Percentiles rank a stretch among this genome's conserved stretches.
phyloP scores from a whole-genome alignment of 306 rosid genomes.

The Abrus pulchellus region DNA sequence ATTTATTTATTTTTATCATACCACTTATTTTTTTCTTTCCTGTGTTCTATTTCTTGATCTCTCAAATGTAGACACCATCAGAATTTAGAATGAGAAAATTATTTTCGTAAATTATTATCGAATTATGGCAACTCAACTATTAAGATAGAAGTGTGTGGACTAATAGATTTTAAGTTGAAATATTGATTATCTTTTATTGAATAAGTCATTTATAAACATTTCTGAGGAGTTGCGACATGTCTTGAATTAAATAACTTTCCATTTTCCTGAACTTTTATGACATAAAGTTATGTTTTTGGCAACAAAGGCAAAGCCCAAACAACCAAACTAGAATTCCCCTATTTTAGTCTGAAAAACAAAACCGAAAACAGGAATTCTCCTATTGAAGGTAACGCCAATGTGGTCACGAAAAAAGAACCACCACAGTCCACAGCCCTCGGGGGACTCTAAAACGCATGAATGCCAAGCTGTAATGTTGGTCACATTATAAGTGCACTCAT shows the following conservation, averaged over 20 bases:
- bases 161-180: background rate
- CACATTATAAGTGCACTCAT: background rate
- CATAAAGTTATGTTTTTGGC: background rate
- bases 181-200: background rate
- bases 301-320: background rate
- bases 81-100: background rate
- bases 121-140: background rate
- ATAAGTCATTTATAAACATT: background rate
- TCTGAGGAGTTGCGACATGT: background rate
- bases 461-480: background rate
- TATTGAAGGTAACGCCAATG: background rate
- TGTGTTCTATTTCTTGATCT: too few relatives aligned
- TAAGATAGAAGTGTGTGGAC: background rate
- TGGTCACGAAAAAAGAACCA: background rate
- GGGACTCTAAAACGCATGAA: background rate
- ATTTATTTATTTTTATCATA: too few relatives aligned
- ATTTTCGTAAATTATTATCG: background rate
- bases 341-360: background rate
- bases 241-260: background rate
- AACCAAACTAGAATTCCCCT: background rate
- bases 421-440: background rate
- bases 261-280: background rate
- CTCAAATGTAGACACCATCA: background rate
- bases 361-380: background rate
- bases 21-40: background rate